Base-by-base conservation (phyloP, 2,329 filamentous ascomycete genomes). In the Pseudopyrenochaeta lycopersici region DNA sequence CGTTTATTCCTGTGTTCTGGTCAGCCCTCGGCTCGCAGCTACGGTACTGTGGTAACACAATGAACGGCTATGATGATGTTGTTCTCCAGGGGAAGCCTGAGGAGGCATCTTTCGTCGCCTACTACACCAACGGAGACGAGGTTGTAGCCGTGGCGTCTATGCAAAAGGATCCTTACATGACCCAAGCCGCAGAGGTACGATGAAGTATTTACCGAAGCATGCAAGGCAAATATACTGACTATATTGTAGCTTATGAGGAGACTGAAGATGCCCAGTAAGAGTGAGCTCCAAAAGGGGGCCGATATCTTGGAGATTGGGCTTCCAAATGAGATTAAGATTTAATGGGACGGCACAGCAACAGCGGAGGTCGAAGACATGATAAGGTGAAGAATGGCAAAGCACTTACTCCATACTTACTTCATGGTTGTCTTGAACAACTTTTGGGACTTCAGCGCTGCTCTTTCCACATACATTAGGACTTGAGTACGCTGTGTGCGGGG, bases 1-100 rank as follows among this genome's bases (percentile, higher is more conserved):
- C 85, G 2, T 97, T 97, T 77, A 94, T 95, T 52, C 95, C 95
- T 0, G 85, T 99, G 45, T 99, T 99, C 81, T 99, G 95, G 95
- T 97, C 92, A 1, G 95, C 95, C 0, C 80, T 99, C 4, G 92
- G 93, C 4, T 85, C 88, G 5, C 95, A 99, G 78, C 77, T 99
- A 67, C 86, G 95, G 40, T 99, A 99, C 81, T 97, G 92, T 71
- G 95, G 95, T 11, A 95, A 94, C 79, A 92, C 93, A 0, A 78
- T 82, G 0, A 85, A 86, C 48, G 94, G 94, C 0, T 98, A 86
- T 80, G 95, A 99, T 71, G 92, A 96, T 65, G 71, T 97, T 4
- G 83, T 98, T 1, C 66, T 99, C 10, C 85, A 90, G 45, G 94
- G 94, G 11, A 85, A 90, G 63, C 86, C 73, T 4, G 78, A 80